phyloP scores from a whole-genome alignment of 139 green algal species.

The Yamagishiella unicocca region DNA sequence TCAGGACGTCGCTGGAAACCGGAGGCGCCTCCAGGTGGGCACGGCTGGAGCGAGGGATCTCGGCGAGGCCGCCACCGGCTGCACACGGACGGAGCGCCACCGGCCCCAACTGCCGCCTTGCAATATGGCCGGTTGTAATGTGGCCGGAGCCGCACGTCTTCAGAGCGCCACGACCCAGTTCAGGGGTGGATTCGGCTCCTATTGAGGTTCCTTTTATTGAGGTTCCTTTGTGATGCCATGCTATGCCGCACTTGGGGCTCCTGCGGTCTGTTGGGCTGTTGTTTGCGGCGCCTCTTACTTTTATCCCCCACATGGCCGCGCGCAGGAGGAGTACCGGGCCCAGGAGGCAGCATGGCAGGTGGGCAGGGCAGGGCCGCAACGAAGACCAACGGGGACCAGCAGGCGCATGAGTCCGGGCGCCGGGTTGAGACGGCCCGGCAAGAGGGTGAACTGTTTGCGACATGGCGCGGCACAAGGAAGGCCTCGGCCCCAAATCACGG shows the following conservation, averaged over 20 bases:
- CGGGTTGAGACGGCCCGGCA: background rate
- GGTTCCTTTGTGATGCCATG: background rate
- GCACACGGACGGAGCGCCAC: background rate
- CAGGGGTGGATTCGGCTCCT: background rate
- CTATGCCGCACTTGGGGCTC: background rate
- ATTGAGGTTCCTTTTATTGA: background rate
- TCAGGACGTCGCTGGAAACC: background rate
- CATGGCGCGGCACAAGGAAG: background rate
- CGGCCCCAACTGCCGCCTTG: background rate
- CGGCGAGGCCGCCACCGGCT: background rate
- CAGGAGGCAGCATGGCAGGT: slow-evolving; percentile 5
- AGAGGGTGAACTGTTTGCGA: too few species aligned
- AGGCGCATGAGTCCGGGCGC: background rate
- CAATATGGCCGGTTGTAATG: background rate
- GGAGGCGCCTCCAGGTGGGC: background rate
- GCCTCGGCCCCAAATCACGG: background rate
- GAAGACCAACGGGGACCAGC: too few species aligned
- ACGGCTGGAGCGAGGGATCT: background rate
- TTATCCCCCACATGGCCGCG: too few species aligned
- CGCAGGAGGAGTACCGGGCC: slow-evolving; percentile 2
- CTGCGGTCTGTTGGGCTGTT: background rate
- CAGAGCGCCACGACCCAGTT: background rate
- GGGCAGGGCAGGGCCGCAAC: too few species aligned
- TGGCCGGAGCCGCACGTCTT: background rate
- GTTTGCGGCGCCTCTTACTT: too few species aligned